Base-by-base conservation (phyloP, 2,329 filamentous ascomycete genomes). In the Pleomassaria siparia region DNA sequence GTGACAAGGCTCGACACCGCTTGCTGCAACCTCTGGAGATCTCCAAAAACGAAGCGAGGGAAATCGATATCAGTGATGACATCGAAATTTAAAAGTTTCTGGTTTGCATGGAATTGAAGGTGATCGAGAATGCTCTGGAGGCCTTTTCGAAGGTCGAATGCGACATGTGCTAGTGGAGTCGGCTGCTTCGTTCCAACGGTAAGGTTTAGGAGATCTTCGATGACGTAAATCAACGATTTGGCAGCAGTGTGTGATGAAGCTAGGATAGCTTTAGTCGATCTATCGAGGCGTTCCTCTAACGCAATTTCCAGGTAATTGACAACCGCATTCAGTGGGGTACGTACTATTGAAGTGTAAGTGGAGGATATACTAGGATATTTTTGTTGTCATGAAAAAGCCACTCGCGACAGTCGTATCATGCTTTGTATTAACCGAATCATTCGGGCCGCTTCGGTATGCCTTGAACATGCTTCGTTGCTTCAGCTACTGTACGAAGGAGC, bases 221-320 rank as follows among this genome's bases (percentile, higher is more conserved):
- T 47, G 2, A 51, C 44, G 22, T 47, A 51, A 4, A 47, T 37
- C 11, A 51, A 24, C 18, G 44, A 44, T 32, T 44, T 51, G 3
- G 30, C 41, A 12, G 48, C 48, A 10, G 32, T 28, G 30, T 51
- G 44, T 20, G 44, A 51, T 21, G 33, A n/a, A 2, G 40, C 26
- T 3, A 51, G 36, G 32, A 47, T 44, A 6, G 25, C 22, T 25
- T 21, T 40, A n/a, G 30, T 47, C 16, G 30, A 29, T 11, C 36
- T 21, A n/a, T 47, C 44, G 11, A 47, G 28, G 6, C 15, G 26
- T 21, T 44, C 44, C 22, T 51, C 48, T 4, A 51, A 30, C 2
- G 44, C 48, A 7, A 51, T 44, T 16, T 51, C 48, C 12, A 51
- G 26, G 26, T 42, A 51, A 33, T 51, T 51, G 12, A 47, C 40